These are phyloP conservation scores for Inga laurina DNA, from an alignment of 306 rosid genomes.

Conservation along the genomic window DNA sequence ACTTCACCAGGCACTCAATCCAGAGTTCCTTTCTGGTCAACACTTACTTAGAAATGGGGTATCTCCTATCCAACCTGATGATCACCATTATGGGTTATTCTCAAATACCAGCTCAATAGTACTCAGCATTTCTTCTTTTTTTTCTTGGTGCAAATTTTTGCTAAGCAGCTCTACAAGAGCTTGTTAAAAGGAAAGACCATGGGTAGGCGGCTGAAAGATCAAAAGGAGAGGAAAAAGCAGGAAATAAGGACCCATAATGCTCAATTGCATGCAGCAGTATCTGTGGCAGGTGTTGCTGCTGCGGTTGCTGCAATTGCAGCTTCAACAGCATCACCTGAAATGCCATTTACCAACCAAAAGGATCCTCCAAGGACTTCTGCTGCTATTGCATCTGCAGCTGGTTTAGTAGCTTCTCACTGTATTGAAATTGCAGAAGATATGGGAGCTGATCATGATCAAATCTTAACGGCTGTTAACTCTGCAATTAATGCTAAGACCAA, in stretches of 20 bases:
- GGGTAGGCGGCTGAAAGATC: constrained; percentile 88
- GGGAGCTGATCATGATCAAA: constrained; percentile 88
- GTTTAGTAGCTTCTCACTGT: constrained; percentile 94
- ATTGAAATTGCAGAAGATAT: constrained; percentile 95
- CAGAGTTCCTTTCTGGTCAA: constrained; percentile 76
- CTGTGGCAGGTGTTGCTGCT: constrained; percentile 96
- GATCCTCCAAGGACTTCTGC: constrained; percentile 52
- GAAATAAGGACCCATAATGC: constrained; percentile 91
- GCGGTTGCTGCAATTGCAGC: constrained; percentile 83
- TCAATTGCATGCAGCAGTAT: constrained; percentile 87
- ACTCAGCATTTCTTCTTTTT: constrained; percentile 6
- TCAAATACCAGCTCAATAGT: constrained; percentile 14
- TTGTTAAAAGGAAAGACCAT: constrained; percentile 70
- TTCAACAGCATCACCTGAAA: constrained; percentile 58
- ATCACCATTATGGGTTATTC: constrained; percentile 15
- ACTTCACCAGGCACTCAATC: constrained; percentile 83
- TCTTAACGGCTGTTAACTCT: constrained; percentile 69
- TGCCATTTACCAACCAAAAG: constrained; percentile 46
- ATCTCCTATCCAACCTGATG: constrained; percentile 31
- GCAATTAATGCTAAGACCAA: constrained; percentile 85
- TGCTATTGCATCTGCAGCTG: constrained; percentile 89
- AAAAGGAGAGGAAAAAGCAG: constrained; percentile 92
- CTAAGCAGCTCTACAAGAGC: constrained; percentile 75
- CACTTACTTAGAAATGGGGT: constrained; percentile 86
- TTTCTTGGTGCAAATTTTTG: constrained; percentile 31